A percentile compares a stretch with the other conserved stretches of the same genome.
Conservation (phyloP, 352 stramenopile genomes). For the Phytophthora brassicae region DNA sequence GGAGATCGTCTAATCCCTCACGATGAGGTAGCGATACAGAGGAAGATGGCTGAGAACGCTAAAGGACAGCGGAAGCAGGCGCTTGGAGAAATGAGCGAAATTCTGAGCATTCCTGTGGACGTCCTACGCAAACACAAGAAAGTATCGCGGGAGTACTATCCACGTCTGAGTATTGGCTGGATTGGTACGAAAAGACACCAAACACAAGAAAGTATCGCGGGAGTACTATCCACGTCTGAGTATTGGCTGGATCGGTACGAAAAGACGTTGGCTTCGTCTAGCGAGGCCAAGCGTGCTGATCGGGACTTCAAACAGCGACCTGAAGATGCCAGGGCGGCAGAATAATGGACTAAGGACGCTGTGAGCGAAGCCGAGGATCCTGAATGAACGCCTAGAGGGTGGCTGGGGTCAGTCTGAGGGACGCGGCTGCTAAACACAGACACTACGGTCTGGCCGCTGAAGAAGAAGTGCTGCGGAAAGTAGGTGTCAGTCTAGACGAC, state of each 20-base stretch:
- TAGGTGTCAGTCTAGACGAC: too few species aligned
- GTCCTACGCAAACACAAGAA: not conserved
- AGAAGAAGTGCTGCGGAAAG: too few species aligned
- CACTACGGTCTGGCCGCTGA: too few species aligned
- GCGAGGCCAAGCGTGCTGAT: not conserved
- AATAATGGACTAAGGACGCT: too few species aligned
- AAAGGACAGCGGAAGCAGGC: not conserved
- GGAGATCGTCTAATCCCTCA: not conserved
- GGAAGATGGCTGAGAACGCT: not conserved
- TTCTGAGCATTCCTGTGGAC: not conserved
- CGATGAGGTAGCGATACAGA: not conserved
- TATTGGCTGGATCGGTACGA: constrained; percentile 3
- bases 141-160: not conserved
- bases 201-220: too few species aligned
- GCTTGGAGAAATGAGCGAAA: not conserved
- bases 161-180: not conserved
- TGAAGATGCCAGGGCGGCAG: too few species aligned
- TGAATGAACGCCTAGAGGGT: too few species aligned
- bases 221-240: not conserved
- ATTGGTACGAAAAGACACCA: constrained; percentile 5
- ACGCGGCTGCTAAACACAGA: too few species aligned
- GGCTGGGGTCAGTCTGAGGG: too few species aligned
- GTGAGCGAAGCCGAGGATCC: too few species aligned
- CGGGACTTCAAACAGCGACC: too few species aligned
- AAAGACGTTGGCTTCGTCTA: not conserved